phyloP scores from a whole-genome alignment of 805 yeast species.

The Ogataea saltuana region DNA sequence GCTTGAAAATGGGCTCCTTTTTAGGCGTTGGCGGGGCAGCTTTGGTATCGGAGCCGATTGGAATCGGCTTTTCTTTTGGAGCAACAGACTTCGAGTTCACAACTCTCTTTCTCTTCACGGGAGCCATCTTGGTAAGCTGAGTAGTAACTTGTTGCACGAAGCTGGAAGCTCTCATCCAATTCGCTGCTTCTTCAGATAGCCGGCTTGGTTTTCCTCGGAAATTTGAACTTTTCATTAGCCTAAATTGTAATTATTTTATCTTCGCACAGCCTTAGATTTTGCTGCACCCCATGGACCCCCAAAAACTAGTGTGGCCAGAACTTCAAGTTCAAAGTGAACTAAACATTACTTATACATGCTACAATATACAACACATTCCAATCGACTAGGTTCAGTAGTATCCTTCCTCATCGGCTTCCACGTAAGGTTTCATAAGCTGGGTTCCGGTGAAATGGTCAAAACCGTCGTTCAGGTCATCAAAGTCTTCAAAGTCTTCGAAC shows the following conservation, averaged over 20 bases:
- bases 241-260: not conserved
- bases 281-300: no score
- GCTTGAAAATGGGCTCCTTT: conserved; percentile 36
- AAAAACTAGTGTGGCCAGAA: no score
- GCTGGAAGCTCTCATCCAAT: not conserved
- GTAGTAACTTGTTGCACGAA: not conserved
- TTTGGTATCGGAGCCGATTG: not conserved
- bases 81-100: conserved; percentile 6
- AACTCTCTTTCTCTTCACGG: conserved; percentile 1
- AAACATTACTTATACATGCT: conserved; percentile 1
- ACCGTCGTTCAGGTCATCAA: conserved; percentile 27
- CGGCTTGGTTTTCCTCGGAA: no score
- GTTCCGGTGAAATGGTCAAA: conserved; percentile 21
- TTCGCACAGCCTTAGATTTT: conserved; percentile 9
- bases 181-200: no score
- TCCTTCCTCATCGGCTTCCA: conserved; percentile 21
- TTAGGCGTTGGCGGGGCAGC: conserved; percentile 31
- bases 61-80: no score
- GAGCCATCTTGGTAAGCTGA: not conserved
- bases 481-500: conserved; percentile 24
- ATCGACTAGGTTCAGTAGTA: no score
- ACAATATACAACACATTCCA: no score
- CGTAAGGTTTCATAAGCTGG: conserved; percentile 24
- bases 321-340: no score
- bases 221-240: no score